These are phyloP conservation scores for Trichophyton equinum DNA, from an alignment of 2,329 filamentous ascomycete genomes.

Conservation along the genomic window DNA sequence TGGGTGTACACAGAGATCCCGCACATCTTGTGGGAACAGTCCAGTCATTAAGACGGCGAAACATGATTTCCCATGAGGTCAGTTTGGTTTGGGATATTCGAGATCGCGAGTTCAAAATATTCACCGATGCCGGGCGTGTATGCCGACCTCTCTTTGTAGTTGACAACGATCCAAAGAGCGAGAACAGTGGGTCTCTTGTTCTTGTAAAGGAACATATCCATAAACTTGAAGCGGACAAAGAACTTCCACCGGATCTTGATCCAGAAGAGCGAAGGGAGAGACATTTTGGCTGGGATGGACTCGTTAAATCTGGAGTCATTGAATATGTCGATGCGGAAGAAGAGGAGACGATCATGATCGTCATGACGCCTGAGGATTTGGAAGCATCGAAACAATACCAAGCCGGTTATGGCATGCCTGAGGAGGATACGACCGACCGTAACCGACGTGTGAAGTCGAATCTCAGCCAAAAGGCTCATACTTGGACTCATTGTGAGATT, in stretches of 20 bases:
- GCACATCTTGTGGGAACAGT: constrained; percentile 71
- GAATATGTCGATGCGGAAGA: constrained; percentile 97
- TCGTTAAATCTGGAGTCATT: constrained; percentile 73
- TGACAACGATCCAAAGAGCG: constrained; percentile 65
- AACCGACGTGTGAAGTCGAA: constrained; percentile 81
- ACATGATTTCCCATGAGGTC: constrained; percentile 80
- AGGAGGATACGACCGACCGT: constrained; percentile 56
- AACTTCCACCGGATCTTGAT: constrained; percentile 48
- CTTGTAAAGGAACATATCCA: constrained; percentile 74
- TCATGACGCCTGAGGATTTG: constrained; percentile 94
- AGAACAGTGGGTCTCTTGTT: constrained; percentile 63
- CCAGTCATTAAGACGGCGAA: constrained; percentile 62
- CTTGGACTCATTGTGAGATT: constrained; percentile 97
- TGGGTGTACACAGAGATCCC: constrained; percentile 84
- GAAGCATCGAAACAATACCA: constrained; percentile 63
- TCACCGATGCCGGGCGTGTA: constrained; percentile 90
- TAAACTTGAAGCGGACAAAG: constrained; percentile 60
- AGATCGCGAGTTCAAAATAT: constrained; percentile 96
- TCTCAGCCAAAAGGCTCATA: constrained; percentile 75
- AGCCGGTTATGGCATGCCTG: constrained; percentile 47
- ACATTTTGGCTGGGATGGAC: constrained; percentile 76
- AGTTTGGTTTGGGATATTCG: constrained; percentile 92
- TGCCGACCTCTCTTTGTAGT: constrained; percentile 90
- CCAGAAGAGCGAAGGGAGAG: constrained; percentile 45
- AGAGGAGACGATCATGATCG: constrained; percentile 97